phyloP scores from a whole-genome alignment of 768 basidiomycete genomes.

The Leccinum sublutescens region DNA sequence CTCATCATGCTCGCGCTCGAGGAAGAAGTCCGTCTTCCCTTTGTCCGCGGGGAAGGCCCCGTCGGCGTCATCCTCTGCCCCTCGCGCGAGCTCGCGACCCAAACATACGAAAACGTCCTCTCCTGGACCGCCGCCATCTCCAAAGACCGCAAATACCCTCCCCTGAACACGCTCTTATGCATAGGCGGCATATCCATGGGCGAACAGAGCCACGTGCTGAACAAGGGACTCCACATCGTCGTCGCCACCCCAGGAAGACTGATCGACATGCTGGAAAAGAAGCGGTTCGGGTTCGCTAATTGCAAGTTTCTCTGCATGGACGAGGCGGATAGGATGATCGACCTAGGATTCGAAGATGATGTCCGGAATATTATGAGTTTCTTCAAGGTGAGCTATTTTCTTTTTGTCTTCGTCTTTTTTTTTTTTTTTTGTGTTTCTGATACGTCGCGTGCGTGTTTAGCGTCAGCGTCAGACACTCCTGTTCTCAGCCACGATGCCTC shows the following conservation, averaged over 20 bases:
- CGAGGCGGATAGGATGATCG: slow-evolving; percentile 99
- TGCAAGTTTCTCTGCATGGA: slow-evolving; percentile 99
- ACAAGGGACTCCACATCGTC: slow-evolving; percentile 91
- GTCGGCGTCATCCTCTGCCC: slow-evolving; percentile 97
- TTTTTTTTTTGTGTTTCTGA: neutral
- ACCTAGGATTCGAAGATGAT: slow-evolving; percentile 98
- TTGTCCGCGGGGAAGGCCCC: slow-evolving; percentile 92
- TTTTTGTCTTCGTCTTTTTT: neutral
- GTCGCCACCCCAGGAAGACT: slow-evolving; percentile 96
- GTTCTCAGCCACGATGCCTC: slow-evolving; percentile 99
- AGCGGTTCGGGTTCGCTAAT: slow-evolving; percentile 84
- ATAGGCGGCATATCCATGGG: slow-evolving; percentile 99
- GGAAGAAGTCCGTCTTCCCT: slow-evolving; percentile 88
- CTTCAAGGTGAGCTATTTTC: slow-evolving; percentile 68
- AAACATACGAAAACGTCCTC: slow-evolving; percentile 93
- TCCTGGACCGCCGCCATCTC: slow-evolving; percentile 82
- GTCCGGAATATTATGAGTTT: slow-evolving; percentile 99
- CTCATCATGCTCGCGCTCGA: slow-evolving; percentile 95
- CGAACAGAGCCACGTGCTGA: slow-evolving; percentile 91
- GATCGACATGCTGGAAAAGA: slow-evolving; percentile 98
- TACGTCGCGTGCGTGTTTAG: slow-evolving; percentile 37
- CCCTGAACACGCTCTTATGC: slow-evolving; percentile 83
- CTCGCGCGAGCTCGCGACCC: slow-evolving; percentile 92
- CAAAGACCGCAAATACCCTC: slow-evolving; percentile 80
- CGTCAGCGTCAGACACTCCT: slow-evolving; percentile 94